Percentiles rank a stretch among this genome's conserved stretches.
Conservation (phyloP, 2,329 filamentous ascomycete genomes). For the Kalmusia sp. region DNA sequence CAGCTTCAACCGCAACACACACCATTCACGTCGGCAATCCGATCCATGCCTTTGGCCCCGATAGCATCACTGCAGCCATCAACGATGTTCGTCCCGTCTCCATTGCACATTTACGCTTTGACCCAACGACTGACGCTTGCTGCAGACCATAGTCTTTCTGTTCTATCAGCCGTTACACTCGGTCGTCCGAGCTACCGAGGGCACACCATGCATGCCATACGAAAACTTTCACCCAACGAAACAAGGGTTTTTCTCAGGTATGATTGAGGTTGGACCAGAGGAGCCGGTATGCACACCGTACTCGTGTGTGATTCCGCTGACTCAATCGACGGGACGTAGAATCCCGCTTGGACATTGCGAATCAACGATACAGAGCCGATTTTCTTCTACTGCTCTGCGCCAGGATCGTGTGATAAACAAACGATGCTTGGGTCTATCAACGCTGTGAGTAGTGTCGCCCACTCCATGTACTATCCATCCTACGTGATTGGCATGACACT, state of each 20-base stretch:
- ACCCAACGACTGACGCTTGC: neutral
- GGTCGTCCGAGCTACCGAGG: conserved; percentile 42
- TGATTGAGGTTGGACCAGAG: no score
- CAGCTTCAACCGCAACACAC: conserved; percentile 5
- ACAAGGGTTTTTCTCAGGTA: no score
- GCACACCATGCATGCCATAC: conserved; percentile 41
- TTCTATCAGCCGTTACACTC: conserved; percentile 47
- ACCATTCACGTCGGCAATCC: conserved; percentile 37
- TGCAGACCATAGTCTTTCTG: conserved; percentile 36
- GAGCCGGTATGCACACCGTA: neutral
- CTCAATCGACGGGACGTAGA: conserved; percentile 2
- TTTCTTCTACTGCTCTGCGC: conserved; percentile 54
- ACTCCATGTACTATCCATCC: neutral
- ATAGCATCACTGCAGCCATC: conserved; percentile 33
- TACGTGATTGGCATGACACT: neutral
- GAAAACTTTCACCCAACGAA: conserved; percentile 10
- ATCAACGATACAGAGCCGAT: conserved; percentile 28
- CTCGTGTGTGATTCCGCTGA: no score
- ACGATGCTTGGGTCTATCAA: conserved; percentile 81
- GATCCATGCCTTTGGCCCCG: conserved; percentile 36
- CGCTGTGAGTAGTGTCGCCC: conserved; percentile 55
- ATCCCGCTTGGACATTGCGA: conserved; percentile 16
- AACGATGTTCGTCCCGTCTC: conserved; percentile 31
- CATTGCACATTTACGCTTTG: neutral
- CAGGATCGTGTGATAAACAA: conserved; percentile 66